Conservation (phyloP, 345 rosid species). For the Eucalyptus tenuipes region DNA sequence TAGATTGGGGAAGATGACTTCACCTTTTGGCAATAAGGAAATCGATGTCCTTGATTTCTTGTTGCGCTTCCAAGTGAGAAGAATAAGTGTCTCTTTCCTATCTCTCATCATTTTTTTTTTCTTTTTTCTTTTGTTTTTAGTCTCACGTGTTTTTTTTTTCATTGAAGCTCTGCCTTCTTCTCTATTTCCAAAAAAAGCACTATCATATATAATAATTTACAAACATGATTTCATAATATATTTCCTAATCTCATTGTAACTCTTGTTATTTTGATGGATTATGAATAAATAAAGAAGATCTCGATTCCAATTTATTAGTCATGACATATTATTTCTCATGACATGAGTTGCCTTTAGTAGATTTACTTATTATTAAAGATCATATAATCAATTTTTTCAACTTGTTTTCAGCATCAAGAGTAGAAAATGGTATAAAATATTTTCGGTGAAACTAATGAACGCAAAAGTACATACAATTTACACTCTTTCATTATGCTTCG, state of each 20-base stretch:
- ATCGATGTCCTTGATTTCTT: neutral
- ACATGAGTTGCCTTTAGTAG: neutral
- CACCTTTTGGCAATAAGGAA: neutral
- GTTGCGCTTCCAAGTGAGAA: neutral
- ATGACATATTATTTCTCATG: neutral
- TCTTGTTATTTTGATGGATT: neutral
- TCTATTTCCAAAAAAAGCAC: neutral
- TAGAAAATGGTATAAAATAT: neutral
- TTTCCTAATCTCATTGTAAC: neutral
- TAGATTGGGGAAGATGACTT: fast-evolving
- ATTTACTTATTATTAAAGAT: neutral
- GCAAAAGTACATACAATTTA: neutral
- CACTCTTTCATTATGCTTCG: neutral
- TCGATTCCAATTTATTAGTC: neutral
- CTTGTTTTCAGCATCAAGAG: neutral
- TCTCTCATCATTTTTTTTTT: neutral
- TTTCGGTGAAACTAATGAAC: neutral
- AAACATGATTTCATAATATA: neutral
- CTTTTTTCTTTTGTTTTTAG: neutral
- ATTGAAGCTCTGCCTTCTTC: neutral
- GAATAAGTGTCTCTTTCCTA: neutral
- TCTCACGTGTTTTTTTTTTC: neutral
- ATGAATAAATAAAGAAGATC: neutral
- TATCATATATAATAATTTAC: neutral
- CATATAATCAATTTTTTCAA: neutral